Conservation (phyloP, 2,329 filamentous ascomycete species). For the Hypoxylon sp. region DNA sequence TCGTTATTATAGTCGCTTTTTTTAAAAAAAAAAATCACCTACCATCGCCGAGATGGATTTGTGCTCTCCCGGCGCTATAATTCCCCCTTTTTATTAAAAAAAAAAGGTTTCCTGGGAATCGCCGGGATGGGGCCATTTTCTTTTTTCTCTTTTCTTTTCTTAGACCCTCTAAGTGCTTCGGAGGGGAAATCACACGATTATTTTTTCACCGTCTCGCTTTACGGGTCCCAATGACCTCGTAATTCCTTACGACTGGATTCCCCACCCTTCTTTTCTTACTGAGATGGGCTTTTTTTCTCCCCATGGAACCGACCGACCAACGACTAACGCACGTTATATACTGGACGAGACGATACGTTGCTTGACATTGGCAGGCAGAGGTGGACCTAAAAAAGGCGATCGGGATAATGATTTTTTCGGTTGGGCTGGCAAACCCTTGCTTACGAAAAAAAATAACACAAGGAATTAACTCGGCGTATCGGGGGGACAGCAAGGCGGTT, state of each 20-base stretch:
- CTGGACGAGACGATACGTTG: neutral
- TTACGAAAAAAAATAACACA: neutral
- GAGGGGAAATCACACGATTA: neutral
- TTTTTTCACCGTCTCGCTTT: neutral
- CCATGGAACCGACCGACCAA: neutral
- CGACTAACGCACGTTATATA: slow-evolving; percentile 5
- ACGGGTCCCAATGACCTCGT: neutral
- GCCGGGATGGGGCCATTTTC: neutral
- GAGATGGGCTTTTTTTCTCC: neutral
- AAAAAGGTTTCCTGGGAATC: neutral
- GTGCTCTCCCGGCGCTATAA: neutral
- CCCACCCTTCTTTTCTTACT: neutral
- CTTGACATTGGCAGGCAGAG: neutral
- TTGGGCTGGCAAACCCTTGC: neutral
- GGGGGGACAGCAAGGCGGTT: neutral
- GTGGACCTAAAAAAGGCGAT: slow-evolving; percentile 2
- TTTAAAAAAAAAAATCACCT: neutral
- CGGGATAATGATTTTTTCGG: slow-evolving; percentile 2
- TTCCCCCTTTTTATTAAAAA: neutral
- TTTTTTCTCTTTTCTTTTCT: neutral
- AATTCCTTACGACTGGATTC: neutral
- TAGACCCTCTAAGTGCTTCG: neutral
- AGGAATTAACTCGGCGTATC: neutral
- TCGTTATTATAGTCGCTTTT: neutral
- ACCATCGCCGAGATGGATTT: neutral